Conservation (phyloP, 75 land plant species). For the Selaginella moellendorffii region DNA sequence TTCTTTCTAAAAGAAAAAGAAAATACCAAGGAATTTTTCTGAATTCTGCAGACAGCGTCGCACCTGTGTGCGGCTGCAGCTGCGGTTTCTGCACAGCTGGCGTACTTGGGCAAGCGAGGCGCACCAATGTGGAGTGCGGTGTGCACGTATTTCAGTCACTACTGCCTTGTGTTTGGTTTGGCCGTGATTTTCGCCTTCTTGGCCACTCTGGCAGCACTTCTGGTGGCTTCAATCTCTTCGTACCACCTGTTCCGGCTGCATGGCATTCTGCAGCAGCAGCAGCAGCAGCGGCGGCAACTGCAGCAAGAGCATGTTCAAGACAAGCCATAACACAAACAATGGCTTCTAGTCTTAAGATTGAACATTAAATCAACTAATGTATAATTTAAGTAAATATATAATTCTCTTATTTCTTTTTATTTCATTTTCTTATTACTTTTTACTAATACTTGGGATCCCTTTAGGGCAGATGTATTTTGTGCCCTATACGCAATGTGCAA, state of each 20-base stretch:
- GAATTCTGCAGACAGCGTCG: not conserved
- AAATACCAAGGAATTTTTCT: not conserved
- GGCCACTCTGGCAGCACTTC: not conserved
- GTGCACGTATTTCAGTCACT: conserved; percentile 2
- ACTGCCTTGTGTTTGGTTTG: not conserved
- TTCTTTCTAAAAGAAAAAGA: not conserved
- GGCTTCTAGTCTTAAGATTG: too few relatives aligned
- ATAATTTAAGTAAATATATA: too few relatives aligned
- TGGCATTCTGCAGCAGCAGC: not conserved
- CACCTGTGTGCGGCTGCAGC: not conserved
- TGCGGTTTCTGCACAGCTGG: not conserved
- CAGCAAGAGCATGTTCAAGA: too few relatives aligned
- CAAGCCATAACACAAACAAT: too few relatives aligned
- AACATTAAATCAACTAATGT: too few relatives aligned
- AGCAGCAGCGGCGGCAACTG: too few relatives aligned
- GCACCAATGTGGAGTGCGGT: conserved; percentile 2
- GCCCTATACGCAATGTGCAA: too few relatives aligned
- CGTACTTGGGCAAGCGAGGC: conserved; percentile 1
- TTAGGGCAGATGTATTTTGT: too few relatives aligned
- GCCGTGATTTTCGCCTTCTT: not conserved
- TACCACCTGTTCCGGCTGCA: not conserved
- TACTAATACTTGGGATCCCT: too few relatives aligned
- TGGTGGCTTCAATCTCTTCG: not conserved
- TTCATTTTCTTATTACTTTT: too few relatives aligned
- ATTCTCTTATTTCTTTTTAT: too few relatives aligned